Percentiles rank a stretch among this genome's conserved stretches.
These are phyloP conservation scores for Paracoccidioides lutzii DNA, from an alignment of 2,329 filamentous ascomycete genomes.

Conservation along the genomic window DNA sequence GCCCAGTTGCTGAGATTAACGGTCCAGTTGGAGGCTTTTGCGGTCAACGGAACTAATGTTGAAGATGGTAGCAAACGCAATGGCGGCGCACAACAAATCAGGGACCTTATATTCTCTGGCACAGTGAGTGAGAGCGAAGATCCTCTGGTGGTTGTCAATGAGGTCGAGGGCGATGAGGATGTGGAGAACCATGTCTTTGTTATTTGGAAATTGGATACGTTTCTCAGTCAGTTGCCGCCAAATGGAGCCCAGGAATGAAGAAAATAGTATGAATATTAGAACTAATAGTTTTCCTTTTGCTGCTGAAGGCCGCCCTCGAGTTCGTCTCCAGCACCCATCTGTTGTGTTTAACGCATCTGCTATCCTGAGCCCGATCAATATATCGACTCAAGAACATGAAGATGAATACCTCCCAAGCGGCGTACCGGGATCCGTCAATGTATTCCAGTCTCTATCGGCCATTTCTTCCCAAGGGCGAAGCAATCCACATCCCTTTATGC, in stretches of 20 bases:
- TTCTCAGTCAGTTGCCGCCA: slow-evolving; percentile 24
- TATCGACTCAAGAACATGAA: slow-evolving; percentile 25
- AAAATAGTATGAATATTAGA: neutral
- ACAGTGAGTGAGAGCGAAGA: slow-evolving; percentile 27
- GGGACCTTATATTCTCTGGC: slow-evolving; percentile 33
- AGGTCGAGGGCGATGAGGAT: slow-evolving; percentile 27
- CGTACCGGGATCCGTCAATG: slow-evolving; percentile 44
- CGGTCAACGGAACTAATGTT: slow-evolving; percentile 27
- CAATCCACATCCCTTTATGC: slow-evolving; percentile 38
- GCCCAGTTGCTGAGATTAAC: slow-evolving; percentile 37
- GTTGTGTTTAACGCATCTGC: slow-evolving; percentile 42
- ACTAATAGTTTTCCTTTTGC: neutral
- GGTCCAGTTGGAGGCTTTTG: slow-evolving; percentile 39
- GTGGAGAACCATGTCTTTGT: slow-evolving; percentile 30
- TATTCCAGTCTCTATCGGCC: slow-evolving; percentile 42
- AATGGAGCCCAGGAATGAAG: neutral
- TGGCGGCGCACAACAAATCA: slow-evolving; percentile 20
- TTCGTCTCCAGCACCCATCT: slow-evolving; percentile 43
- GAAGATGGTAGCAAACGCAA: slow-evolving; percentile 19
- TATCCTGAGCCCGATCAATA: slow-evolving; percentile 33
- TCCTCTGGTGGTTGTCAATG: slow-evolving; percentile 33
- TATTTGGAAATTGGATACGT: slow-evolving; percentile 33
- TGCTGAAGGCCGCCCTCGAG: slow-evolving; percentile 31
- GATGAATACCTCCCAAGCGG: slow-evolving; percentile 43
- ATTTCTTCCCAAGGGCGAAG: slow-evolving; percentile 33